Evolutionary conservation across 331 rosid species (phyloP).

Genomic region (Malus hybrid): DNA sequence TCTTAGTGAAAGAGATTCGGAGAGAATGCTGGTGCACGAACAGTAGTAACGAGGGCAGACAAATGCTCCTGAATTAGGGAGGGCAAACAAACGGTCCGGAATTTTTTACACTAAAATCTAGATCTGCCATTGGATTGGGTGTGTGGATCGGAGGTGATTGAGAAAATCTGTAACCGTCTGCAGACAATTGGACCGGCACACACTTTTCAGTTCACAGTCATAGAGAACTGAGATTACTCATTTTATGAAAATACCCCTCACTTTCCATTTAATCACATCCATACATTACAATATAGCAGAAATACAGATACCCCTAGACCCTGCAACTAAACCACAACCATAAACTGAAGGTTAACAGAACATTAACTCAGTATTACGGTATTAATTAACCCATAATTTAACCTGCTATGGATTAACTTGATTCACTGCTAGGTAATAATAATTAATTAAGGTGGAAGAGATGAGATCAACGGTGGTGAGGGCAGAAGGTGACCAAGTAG

Average conservation of each 20-base stretch:
- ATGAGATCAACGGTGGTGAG: conserved; percentile 35
- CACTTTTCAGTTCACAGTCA: conserved; percentile 1
- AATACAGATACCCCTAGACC: background rate
- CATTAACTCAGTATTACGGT: background rate
- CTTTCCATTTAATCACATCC: background rate
- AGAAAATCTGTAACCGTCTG: background rate
- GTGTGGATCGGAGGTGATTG: background rate
- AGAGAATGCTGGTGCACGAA: too few species aligned
- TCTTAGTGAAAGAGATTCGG: accelerated
- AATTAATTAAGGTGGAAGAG: background rate
- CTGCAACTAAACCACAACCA: background rate
- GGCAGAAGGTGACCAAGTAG: conserved; percentile 79
- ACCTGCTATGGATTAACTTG: too few species aligned
- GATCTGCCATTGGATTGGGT: background rate
- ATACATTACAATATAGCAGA: background rate
- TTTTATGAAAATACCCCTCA: background rate
- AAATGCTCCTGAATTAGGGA: too few species aligned
- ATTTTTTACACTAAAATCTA: too few species aligned
- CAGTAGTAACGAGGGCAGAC: too few species aligned
- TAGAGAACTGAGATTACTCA: background rate
- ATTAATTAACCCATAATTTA: background rate
- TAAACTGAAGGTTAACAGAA: background rate
- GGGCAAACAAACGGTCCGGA: too few species aligned
- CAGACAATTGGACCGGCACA: background rate
- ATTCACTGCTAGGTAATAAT: background rate